Evolutionary conservation across 352 stramenopile genomes (phyloP), one percentile per base, ranked within the genome.

Genomic region (Phytophthora megakarya): DNA sequence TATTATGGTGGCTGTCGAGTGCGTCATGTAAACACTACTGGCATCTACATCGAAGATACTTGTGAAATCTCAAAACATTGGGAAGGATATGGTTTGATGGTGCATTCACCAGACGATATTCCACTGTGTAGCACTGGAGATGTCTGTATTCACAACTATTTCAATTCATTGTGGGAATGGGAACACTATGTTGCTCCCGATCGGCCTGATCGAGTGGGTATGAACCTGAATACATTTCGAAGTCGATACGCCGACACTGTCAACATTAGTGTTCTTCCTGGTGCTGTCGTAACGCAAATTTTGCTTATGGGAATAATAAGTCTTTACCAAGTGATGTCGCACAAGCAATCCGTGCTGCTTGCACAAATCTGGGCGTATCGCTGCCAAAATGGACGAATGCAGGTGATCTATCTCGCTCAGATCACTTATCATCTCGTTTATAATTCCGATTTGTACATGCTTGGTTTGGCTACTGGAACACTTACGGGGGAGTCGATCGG

Each of bases 311-410:
- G 66, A 2, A 18, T 62, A 2, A 22, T 70, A 5, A 65, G 53
- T 54, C 35, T 73, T 1, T 70, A 66, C 30, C 53, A 70, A 46
- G 55, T 60, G 32, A 73, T 73, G 65, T 50, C 53, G 15, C 65
- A 66, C 39, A 60, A 61, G 15, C 42, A 32, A 15, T 73, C 59
- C 0, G 59, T 66, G 11, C 30, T 73, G 16, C 48, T 73, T 6
- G 66, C 53, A 1, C 65, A 73, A 46, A 73, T 73, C 13, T 73
- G 65, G 65, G 65, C 59, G 6, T 73, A 73, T 26, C 42, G 54
- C 1, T 73, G 65, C 39, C 65, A 73, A 26, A 73, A 60, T n/a
- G 65, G 65, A 3, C 52, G 55, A 3, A 60, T 65, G 52, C 59
- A 73, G 30, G 38, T 65, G 15, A 19, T 65, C 16, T 73, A 73